Base-by-base conservation (phyloP, 768 basidiomycete genomes). In the Lactarius sanguifluus region DNA sequence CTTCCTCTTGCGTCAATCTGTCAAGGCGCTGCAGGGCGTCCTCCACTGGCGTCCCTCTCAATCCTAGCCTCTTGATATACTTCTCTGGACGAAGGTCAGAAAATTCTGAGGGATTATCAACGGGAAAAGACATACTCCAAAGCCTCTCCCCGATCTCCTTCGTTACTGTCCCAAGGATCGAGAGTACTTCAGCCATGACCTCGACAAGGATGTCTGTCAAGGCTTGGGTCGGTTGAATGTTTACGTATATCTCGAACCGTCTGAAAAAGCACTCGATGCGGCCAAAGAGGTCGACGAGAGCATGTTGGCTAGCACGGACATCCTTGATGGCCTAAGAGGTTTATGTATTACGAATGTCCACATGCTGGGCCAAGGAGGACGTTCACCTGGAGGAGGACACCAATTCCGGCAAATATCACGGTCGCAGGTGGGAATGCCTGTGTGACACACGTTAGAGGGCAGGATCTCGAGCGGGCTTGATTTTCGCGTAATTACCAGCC, bases 371-470 rank as follows among this genome's bases (percentile, higher is more conserved):
- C 20, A 20, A 25, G 50, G 13, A 52, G 1, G 25, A 52, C 50
- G 15, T 25, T 25, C 50, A 52, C 50, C 6, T 52, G 50, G 23
- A 52, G 25, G 23, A 52, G 50, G 50, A 52, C 50, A 15, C 50
- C 50, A 15, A 52, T 25, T 28, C 50, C 50, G 23, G 50, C 2
- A 28, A 52, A 52, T 52, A 52, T 25, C 23, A 52, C 23, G 15
- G 50, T 28, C 25, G 50, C 50, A 52, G 50, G 50, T 25, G 50
- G 50, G 50, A 52, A 52, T 52, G 25, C 50, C 50, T 52, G 5
- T 6, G 6, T 52, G 5, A 23, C 5, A 25, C 23, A 15, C 13
- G 50, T 52, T 6, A 52, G 50, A 52, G 13, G 25, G 25, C 25
- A 25, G 13, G 12, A 50, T 25, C 23, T 13, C 47, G 23, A 52